Evolutionary conservation across 2,329 filamentous ascomycete genomes (phyloP).

Genomic region (Beauveria varroae): DNA sequence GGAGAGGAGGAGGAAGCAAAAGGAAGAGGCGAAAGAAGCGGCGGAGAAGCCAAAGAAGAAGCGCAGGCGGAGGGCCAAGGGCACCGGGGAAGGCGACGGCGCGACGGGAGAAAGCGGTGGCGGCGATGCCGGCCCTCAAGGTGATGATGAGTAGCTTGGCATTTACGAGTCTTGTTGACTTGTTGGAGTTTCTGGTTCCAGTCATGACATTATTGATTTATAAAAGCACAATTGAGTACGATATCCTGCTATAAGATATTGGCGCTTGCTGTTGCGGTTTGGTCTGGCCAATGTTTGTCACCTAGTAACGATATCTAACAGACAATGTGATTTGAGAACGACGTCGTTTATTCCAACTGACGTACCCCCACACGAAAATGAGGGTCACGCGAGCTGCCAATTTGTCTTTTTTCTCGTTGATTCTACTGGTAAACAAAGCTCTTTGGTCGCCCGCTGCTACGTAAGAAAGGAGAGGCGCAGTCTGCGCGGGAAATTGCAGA

Average conservation of each 20-base stretch:
- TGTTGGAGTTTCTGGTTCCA: background rate
- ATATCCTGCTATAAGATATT: background rate
- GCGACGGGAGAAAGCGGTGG: slow-evolving; percentile 22
- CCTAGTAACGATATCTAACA: too few relatives aligned
- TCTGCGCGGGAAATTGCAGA: background rate
- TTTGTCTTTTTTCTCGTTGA: background rate
- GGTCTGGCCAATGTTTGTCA: too few relatives aligned
- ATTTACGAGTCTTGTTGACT: background rate
- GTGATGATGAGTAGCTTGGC: slow-evolving; percentile 16
- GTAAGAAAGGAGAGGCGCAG: slow-evolving; percentile 1
- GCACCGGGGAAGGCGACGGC: slow-evolving; percentile 15
- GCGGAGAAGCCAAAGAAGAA: slow-evolving; percentile 27
- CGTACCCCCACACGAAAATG: background rate
- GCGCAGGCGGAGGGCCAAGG: slow-evolving; percentile 29
- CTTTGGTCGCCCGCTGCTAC: background rate
- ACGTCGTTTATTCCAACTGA: background rate
- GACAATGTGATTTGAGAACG: background rate
- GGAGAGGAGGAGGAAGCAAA: slow-evolving; percentile 17
- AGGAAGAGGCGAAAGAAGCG: slow-evolving; percentile 14
- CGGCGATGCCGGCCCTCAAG: slow-evolving; percentile 20
- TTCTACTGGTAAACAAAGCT: background rate
- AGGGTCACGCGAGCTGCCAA: too few relatives aligned
- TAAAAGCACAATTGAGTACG: background rate
- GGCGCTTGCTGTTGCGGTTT: background rate
- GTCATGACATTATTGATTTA: background rate